Percentiles rank a stretch among this genome's conserved stretches.
Conservation (phyloP, 768 basidiomycete genomes). For the Pisolithus marmoratus region DNA sequence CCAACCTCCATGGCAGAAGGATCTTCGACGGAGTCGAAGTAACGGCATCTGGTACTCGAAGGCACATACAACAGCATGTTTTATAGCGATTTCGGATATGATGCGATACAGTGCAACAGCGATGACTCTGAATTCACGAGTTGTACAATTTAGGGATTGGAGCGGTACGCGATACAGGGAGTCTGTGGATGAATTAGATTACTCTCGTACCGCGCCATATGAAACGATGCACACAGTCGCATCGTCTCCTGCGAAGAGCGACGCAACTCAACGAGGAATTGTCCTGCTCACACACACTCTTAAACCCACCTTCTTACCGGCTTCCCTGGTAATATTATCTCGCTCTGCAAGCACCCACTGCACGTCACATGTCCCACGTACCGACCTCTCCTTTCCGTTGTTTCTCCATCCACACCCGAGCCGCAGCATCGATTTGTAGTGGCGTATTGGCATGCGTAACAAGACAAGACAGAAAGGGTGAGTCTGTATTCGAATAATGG, state of each 20-base stretch:
- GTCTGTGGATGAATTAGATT: conserved; percentile 28
- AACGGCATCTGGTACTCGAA: conserved; percentile 9
- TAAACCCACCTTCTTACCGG: conserved; percentile 52
- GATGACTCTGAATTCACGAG: conserved; percentile 50
- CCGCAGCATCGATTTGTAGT: conserved; percentile 63
- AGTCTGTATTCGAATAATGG: conserved; percentile 63
- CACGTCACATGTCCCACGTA: conserved; percentile 65
- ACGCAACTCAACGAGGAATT: conserved; percentile 11
- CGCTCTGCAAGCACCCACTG: conserved; percentile 72
- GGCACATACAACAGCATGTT: conserved; percentile 63
- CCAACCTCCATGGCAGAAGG: conserved; percentile 9
- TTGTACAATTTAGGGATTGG: conserved; percentile 54
- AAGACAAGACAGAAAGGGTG: conserved; percentile 66
- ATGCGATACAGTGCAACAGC: conserved; percentile 50
- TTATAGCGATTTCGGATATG: conserved; percentile 50
- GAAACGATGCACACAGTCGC: conserved; percentile 52
- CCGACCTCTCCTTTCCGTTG: conserved; percentile 74
- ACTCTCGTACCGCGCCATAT: not conserved
- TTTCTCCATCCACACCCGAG: conserved; percentile 80
- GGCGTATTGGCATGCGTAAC: conserved; percentile 76
- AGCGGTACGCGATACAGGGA: conserved; percentile 74
- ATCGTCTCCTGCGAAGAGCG: no score
- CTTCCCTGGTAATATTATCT: conserved; percentile 65
- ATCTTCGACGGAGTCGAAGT: conserved; percentile 13
- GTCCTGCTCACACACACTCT: conserved; percentile 6